These are phyloP conservation scores for Apiotrichum sp. DNA, from an alignment of 1,284 basidiomycete species.

Conservation along the genomic window DNA sequence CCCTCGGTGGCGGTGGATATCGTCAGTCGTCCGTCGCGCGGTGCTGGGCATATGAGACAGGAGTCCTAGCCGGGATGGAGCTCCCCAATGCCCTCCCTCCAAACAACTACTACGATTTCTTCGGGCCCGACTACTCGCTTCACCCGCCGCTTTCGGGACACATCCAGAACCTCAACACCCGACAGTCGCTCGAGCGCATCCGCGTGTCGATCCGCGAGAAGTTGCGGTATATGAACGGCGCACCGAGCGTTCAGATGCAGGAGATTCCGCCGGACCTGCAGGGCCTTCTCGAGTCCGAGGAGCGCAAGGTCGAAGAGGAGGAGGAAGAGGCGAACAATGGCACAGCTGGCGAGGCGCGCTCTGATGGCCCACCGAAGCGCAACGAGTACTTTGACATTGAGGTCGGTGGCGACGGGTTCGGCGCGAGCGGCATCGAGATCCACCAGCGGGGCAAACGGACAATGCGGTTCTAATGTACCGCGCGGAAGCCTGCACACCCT, in stretches of 20 bases:
- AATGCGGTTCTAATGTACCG: constrained; percentile 13
- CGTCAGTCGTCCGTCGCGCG: constrained; percentile 77
- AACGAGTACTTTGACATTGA: constrained; percentile 21
- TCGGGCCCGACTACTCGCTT: constrained; percentile 83
- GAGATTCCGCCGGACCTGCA: constrained; percentile 90
- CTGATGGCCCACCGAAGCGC: constrained; percentile 14
- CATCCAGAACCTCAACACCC: constrained; percentile 88
- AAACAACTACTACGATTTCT: constrained; percentile 90
- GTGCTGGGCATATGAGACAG: constrained; percentile 99
- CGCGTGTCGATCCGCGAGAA: constrained; percentile 81
- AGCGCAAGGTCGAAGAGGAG: constrained; percentile 62
- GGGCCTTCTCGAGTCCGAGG: constrained; percentile 71
- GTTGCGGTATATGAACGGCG: constrained; percentile 85
- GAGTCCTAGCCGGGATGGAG: constrained; percentile 74
- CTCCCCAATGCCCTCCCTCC: constrained; percentile 80
- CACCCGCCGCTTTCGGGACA: constrained; percentile 86
- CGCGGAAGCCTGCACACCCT: too few species aligned
- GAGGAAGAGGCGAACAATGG: constrained; percentile 55
- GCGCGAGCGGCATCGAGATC: constrained; percentile 3
- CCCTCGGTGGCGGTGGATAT: constrained; percentile 92
- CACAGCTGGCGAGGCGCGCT: constrained; percentile 10
- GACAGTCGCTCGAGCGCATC: constrained; percentile 75
- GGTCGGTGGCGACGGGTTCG: constrained; percentile 12
- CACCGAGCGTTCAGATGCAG: constrained; percentile 92
- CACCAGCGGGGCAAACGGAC: constrained; percentile 14